These are phyloP conservation scores for Xylaria sp. DNA, from an alignment of 2,329 filamentous ascomycete genomes.

Conservation along the genomic window DNA sequence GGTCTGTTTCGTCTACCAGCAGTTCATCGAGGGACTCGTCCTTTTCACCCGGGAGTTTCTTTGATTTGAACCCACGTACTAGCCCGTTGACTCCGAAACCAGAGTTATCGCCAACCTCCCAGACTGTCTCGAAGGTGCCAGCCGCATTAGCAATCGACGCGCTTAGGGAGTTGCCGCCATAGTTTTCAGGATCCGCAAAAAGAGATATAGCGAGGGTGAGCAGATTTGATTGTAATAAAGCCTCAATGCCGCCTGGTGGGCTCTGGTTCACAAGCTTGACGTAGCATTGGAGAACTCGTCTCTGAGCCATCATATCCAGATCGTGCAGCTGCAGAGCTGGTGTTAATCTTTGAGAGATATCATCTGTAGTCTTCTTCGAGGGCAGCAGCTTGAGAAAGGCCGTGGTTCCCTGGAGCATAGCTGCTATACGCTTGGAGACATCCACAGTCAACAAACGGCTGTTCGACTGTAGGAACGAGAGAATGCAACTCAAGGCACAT, in stretches of 20 bases:
- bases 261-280: constrained; percentile 90
- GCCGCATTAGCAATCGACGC: constrained; percentile 91
- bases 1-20: constrained; percentile 64
- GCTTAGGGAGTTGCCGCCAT: constrained; percentile 84
- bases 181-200: constrained; percentile 93
- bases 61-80: constrained; percentile 79
- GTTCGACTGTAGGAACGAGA: constrained; percentile 94
- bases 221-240: constrained; percentile 89
- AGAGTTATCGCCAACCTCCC: constrained; percentile 94
- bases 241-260: constrained; percentile 84
- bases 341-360: constrained; percentile 83
- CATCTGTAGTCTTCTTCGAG: constrained; percentile 84
- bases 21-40: constrained; percentile 59
- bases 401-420: constrained; percentile 95
- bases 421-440: constrained; percentile 89
- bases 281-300: constrained; percentile 94
- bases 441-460: constrained; percentile 90
- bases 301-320: constrained; percentile 90
- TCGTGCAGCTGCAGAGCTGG: constrained; percentile 90
- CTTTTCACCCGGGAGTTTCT: constrained; percentile 75
- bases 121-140: constrained; percentile 90
- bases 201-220: constrained; percentile 89
- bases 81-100: constrained; percentile 93
- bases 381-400: constrained; percentile 89
- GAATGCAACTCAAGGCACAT: constrained; percentile 89